Base-by-base conservation (phyloP, 2,329 filamentous ascomycete species). In the Penicillium freii region DNA sequence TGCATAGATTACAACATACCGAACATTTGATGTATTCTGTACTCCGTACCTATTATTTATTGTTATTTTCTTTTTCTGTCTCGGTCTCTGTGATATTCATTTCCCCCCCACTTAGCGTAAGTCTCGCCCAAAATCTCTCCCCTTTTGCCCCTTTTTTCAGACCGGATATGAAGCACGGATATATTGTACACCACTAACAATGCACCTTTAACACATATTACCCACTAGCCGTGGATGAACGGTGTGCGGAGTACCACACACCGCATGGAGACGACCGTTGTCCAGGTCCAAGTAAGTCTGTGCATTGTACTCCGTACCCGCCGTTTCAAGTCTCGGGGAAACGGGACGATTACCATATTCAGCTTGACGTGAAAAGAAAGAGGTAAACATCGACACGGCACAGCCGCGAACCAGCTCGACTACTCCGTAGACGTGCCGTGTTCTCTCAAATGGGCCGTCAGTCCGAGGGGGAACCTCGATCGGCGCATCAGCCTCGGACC, bases 61-160 rank as follows among this genome's bases (percentile, higher is more conserved):
- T 13, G 31, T 38, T 51, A 27, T 19, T 52, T 38, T 13, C 9
- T 46, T 21, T 46, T 15, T 21, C 3, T 31, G 19, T 15, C 5
- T 19, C 15, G 17, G 25, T 23, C 5, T 19, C 15, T 23, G 25
- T 23, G 17, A 51, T 17, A 36, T 33, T 17, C 44, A 43, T 43
- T 54, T 15, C 11, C 34, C 38, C 23, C 29, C 40, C 50, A 36
- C 31, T 38, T 46, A 17, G 42, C 25, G 33, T 17, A 10, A 27
- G 34, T 11, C 33, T 31, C 33, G 11, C 31, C 11, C 11, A 13
- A 51, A 23, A 51, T 23, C 2, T 39, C 13, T 13, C 21, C 39
- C 48, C 40, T 40, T 46, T 56, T 57, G 39, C 59, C 61, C 61
- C 54, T 52, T 62, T 62, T 62, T 62, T 51, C 27, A 48, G 52